Evolutionary conservation across 768 basidiomycete species (phyloP), one percentile per base, ranked within the genome.

Genomic region (Kwoniella dejecticola): DNA sequence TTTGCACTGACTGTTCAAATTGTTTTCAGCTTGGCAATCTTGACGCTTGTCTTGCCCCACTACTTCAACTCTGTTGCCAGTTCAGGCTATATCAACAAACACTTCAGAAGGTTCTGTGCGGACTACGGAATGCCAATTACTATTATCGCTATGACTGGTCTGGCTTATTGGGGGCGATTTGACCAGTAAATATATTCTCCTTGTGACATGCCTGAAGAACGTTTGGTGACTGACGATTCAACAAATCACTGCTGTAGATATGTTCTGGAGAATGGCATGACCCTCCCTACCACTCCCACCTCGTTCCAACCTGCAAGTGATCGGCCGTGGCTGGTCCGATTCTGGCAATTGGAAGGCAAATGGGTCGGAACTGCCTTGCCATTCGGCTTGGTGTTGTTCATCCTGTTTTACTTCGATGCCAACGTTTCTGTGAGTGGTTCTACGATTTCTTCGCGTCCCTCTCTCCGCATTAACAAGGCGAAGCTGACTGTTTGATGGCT

Each of bases 91-190:
- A 88, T 91, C 70, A 88, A 91, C 70, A 84, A 86, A 1, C 85
- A 88, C 58, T 82, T 89, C 27, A 83, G 91, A 15, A 82, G 87
- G 10, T 89, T 93, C 78, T 82, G 89, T 57, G 85, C 86, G 0
- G 91, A 94, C 71, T 94, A 95, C 70, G 91, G 91, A 2, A 92
- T 94, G 90, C 90, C 91, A 0, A 87, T 92, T 21, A 86, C 90
- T 0, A 82, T 95, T 31, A 79, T 94, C 12, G 88, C 88, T 0
- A 72, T 85, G 0, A 89, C 89, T 1, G 89, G 80, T 2, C 83
- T 91, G 80, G 90, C 90, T 0, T 92, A 93, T 70, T 93, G 91
- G 91, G 91, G 91, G 0, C 80, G 83, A 21, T 89, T 93, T 69
- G 83, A 86, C 68, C 52, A 72, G 30, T 74, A 41, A 64, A 68